Evolutionary conservation across 768 basidiomycete genomes (phyloP).

Genomic region (Mycena filopes): DNA sequence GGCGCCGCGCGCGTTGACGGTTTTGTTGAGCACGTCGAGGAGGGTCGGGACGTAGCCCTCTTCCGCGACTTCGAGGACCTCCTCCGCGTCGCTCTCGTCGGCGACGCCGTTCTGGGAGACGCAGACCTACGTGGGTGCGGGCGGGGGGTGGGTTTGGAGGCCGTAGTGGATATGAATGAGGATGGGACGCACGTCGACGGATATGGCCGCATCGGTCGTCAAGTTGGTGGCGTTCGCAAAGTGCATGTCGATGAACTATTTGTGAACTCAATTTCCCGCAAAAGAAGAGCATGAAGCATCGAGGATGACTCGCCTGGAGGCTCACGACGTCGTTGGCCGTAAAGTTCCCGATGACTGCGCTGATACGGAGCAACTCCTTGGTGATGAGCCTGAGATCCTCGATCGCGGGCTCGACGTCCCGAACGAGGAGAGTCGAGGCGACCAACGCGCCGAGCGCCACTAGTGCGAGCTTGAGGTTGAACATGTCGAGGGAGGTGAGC

Average conservation of each 20-base stretch:
- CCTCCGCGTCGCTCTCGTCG: neutral
- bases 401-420: neutral
- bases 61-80: neutral
- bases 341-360: too few relatives aligned
- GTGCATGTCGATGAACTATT: too few relatives aligned
- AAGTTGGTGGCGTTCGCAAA: too few relatives aligned
- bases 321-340: too few relatives aligned
- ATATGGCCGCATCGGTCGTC: too few relatives aligned
- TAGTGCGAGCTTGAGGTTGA: neutral
- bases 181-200: too few relatives aligned
- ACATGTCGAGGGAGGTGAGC: neutral
- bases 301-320: too few relatives aligned
- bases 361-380: too few relatives aligned
- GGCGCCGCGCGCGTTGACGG: neutral
- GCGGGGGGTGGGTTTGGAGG: neutral
- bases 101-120: neutral
- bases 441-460: neutral
- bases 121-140: neutral
- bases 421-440: neutral
- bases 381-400: neutral
- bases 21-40: conserved; percentile 11
- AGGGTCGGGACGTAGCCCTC: neutral
- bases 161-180: too few relatives aligned
- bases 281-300: too few relatives aligned
- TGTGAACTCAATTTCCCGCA: too few relatives aligned